Evolutionary conservation across 2,329 filamentous ascomycete genomes (phyloP).

Genomic region (Monosporascus sp.): DNA sequence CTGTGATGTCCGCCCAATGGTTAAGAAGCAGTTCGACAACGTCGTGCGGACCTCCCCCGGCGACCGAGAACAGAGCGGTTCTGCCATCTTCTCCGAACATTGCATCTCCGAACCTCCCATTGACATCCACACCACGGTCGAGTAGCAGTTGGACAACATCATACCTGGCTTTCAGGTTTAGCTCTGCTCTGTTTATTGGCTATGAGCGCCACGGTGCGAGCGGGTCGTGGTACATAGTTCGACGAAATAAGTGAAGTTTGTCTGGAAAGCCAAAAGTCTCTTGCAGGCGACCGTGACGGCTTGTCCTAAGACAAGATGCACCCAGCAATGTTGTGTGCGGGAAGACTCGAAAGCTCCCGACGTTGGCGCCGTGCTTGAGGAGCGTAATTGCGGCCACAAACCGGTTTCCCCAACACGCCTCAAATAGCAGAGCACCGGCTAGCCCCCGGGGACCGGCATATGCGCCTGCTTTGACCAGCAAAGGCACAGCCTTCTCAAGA

Average conservation of each 20-base stretch:
- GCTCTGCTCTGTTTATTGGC: background rate
- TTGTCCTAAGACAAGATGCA: background rate
- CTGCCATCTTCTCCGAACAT: background rate
- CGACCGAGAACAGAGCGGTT: background rate
- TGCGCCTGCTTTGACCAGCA: background rate
- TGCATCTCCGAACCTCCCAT: background rate
- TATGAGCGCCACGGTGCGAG: background rate
- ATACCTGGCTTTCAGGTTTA: background rate
- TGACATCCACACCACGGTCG: background rate
- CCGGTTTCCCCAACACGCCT: background rate
- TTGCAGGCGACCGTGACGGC: background rate
- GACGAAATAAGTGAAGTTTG: background rate
- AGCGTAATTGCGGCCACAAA: background rate
- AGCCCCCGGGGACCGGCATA: background rate
- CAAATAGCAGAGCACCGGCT: background rate
- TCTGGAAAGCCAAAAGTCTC: background rate
- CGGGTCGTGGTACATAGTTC: background rate
- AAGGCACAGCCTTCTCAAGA: background rate
- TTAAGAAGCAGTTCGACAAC: background rate
- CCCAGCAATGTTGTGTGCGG: background rate
- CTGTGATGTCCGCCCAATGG: background rate
- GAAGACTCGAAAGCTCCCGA: background rate
- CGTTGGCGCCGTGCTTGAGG: background rate
- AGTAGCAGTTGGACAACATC: background rate
- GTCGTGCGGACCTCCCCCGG: background rate